Percentiles rank a stretch among this genome's conserved stretches.
These are phyloP conservation scores for Micractinium sp. DNA, from an alignment of 139 green algal species.

Conservation along the genomic window DNA sequence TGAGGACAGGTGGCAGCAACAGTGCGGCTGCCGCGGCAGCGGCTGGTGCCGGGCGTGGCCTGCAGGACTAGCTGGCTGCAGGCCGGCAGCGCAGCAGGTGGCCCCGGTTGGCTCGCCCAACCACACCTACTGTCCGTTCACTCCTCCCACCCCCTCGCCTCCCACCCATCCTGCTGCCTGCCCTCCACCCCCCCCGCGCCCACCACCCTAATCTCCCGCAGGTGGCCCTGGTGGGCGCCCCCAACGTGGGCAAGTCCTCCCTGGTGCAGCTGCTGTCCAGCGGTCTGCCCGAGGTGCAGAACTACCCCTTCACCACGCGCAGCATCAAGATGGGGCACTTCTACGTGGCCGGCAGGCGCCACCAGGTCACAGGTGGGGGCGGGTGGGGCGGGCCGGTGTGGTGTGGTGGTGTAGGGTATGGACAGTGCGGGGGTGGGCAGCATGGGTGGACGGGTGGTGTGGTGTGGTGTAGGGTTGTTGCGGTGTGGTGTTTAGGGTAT, in stretches of 20 bases:
- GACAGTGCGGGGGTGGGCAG: background rate
- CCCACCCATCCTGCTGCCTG: background rate
- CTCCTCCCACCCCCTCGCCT: background rate
- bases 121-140: no score
- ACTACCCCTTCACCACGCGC: slow-evolving; percentile 99
- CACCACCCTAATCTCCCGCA: slow-evolving; percentile 3
- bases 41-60: background rate
- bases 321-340: slow-evolving; percentile 99
- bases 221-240: slow-evolving; percentile 85
- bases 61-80: background rate
- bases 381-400: no score
- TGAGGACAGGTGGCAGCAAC: background rate
- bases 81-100: no score
- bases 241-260: slow-evolving; percentile 95
- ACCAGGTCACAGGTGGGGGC: slow-evolving; percentile 75
- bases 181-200: background rate
- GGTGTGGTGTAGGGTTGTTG: no score
- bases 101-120: no score
- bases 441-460: background rate
- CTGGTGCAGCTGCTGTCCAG: slow-evolving; percentile 90
- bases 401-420: no score
- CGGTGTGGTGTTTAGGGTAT: no score
- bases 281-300: slow-evolving; percentile 87
- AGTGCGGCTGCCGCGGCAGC: background rate
- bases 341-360: slow-evolving; percentile 76